Evolutionary conservation across 23 red algal species (phyloP), one percentile per base, ranked within the genome.

Genomic region (Gracilaria vermiculophylla): DNA sequence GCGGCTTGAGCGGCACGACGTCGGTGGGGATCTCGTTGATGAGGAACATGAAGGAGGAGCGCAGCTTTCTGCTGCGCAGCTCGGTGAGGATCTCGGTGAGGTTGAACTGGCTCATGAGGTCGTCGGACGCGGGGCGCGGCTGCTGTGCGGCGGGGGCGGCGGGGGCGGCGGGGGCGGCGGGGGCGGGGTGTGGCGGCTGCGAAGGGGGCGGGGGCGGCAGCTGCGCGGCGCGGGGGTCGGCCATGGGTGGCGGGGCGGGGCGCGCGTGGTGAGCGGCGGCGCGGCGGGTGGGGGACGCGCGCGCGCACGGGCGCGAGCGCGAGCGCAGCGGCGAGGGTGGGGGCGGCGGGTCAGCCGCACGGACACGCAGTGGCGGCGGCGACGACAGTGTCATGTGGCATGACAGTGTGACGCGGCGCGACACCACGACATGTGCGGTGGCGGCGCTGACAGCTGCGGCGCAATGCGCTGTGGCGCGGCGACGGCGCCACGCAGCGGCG

Each of bases 21-120:
- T 84, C 90, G 13, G 50, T 85, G 20, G 79, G 79, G 40, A 93
- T 56, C 41, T 93, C 90, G 11, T 49, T 70, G 14, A 93, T 74
- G 71, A 85, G 82, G 62, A 85, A 71, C 33, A 72, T 69, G 64
- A 93, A 93, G 0, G 90, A 85, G 16, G 90, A 84, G 44, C 90
- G 90, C 20, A 93, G 70, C 72, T 83, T 93, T 10, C 76, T 53
- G 29, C 6, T 66, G 1, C 87, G 87, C 7, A 91, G 43, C 24
- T 81, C 87, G 24, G 29, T 72, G 17, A 91, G 48, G 27, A 80
- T 66, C 27, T 91, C 75, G 1, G 57, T 74, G n/a, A 91, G 87
- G 12, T 66, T 66, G 64, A 81, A 91, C 58, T 80, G 76, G 25
- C 53, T 41, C 56, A 91, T 52, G 11, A 91, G 44, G 64, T 91